Evolutionary conservation across 768 basidiomycete species (phyloP).

Genomic region (Termitomyces sp.): DNA sequence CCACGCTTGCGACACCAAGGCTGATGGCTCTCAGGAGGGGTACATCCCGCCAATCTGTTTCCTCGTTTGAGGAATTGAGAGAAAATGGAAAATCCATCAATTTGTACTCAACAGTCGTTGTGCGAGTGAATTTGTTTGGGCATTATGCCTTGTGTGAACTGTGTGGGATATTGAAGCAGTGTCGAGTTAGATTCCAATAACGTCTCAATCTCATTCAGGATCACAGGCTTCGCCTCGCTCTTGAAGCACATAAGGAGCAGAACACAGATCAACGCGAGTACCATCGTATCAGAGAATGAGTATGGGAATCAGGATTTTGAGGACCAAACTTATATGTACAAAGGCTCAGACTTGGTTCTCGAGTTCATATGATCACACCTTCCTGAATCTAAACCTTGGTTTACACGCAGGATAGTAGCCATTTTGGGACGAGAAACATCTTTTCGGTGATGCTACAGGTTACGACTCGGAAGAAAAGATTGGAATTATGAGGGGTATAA

Average conservation of each 20-base stretch:
- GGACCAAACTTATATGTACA: not conserved
- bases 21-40: slow-evolving; percentile 44
- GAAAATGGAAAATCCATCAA: not conserved
- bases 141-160: slow-evolving; percentile 42
- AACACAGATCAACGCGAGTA: slow-evolving; percentile 1
- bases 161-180: slow-evolving; percentile 38
- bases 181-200: slow-evolving; percentile 31
- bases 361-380: not conserved
- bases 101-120: slow-evolving; percentile 40
- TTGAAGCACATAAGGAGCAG: not conserved
- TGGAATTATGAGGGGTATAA: slow-evolving; percentile 1
- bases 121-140: slow-evolving; percentile 49
- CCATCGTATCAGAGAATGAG: slow-evolving; percentile 2
- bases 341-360: not conserved
- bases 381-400: not conserved
- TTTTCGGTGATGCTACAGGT: not conserved
- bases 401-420: not conserved
- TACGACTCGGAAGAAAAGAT: not conserved
- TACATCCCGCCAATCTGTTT: slow-evolving; percentile 47
- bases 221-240: slow-evolving; percentile 8
- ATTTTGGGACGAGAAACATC: not conserved
- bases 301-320: not conserved
- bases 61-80: not conserved
- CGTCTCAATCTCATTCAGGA: slow-evolving; percentile 12
- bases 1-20: slow-evolving; percentile 44